Evolutionary conservation across 2,329 filamentous ascomycete species (phyloP).

Genomic region (Colletotrichum eremochloae): DNA sequence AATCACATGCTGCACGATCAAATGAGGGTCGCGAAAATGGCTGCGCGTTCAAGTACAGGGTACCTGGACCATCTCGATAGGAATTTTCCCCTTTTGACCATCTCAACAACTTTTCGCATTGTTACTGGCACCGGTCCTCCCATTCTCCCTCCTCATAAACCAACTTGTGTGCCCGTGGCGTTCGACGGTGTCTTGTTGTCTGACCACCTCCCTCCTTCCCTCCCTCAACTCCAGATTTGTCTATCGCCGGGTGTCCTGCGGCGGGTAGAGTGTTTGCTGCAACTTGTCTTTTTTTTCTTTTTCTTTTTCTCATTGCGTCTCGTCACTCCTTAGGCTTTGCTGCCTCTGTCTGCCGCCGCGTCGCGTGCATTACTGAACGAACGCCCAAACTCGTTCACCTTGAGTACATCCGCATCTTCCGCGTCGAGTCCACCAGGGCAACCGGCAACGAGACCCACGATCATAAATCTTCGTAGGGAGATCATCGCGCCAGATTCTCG

Average conservation of each 20-base stretch:
- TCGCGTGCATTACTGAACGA: constrained; percentile 37
- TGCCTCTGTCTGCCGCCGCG: constrained; percentile 15
- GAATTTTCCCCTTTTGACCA: constrained; percentile 46
- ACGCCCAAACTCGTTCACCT: constrained; percentile 1
- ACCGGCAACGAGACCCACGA: constrained; percentile 39
- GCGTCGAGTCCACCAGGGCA: constrained; percentile 44
- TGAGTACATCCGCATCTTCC: constrained; percentile 42
- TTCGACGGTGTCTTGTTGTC: constrained; percentile 32
- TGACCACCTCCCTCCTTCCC: constrained; percentile 42
- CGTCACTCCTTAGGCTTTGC: constrained; percentile 58
- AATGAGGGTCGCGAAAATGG: constrained; percentile 37
- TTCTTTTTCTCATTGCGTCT: constrained; percentile 51
- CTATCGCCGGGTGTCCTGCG: constrained; percentile 28
- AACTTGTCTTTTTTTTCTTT: constrained; percentile 46
- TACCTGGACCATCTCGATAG: constrained; percentile 39
- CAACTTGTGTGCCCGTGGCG: constrained; percentile 36
- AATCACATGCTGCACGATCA: constrained; percentile 43
- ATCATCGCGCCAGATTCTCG: constrained; percentile 15
- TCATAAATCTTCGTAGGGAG: constrained; percentile 21
- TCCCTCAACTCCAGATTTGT: constrained; percentile 20
- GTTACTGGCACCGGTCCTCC: constrained; percentile 28
- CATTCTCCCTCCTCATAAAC: constrained; percentile 42
- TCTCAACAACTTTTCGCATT: constrained; percentile 44
- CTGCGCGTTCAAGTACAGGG: constrained; percentile 34
- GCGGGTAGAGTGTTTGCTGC: constrained; percentile 43